Evolutionary conservation across 2,329 filamentous ascomycete genomes (phyloP), one percentile per base, ranked within the genome.

Genomic region (Cordyceps sp.): DNA sequence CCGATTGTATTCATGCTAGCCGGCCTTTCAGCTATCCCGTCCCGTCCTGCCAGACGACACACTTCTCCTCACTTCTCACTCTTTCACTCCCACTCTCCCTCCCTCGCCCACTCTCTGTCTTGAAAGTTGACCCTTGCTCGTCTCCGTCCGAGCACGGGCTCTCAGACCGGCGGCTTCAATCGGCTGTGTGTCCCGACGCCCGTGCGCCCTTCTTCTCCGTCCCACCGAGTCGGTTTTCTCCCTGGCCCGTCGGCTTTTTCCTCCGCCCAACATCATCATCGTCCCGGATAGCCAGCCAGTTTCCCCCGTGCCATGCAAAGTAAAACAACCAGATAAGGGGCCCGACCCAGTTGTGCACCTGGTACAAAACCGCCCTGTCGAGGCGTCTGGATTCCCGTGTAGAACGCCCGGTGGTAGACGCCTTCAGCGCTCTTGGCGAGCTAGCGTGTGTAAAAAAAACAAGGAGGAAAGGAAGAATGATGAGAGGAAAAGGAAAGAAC

Each of bases 401-500:
- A 33, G 33, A 42, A 33, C 34, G 32, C 34, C 34, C 29, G 26
- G 34, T 30, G 33, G 20, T 19, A 25, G 19, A 29, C 26, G 30
- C 33, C 37, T 33, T 39, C 36, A 38, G 29, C 39, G 21, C 15
- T 19, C 39, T 36, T 36, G 39, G 39, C 32, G 36, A 36, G 5
- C 21, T 13, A 8, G 15, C 36, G 41, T 38, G 42, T 24, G 10
- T 9, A 13, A 24, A 24, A 5, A 24, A 24, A 8, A 24, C 23
- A 24, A 5, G 10, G 10, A 19, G 7, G 4, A 19, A 37, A 38
- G 36, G 39, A 37, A 43, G 36, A 28, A 15, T 14, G 31, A 38
- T 37, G 32, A 41, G 44, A 43, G 42, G 40, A 37, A 45, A 42
- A 41, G 41, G 16, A n/a, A 28, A 38, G 43, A 48, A 40, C 29